Evolutionary conservation across 768 basidiomycete species (phyloP).

Genomic region (Trametes villosa): DNA sequence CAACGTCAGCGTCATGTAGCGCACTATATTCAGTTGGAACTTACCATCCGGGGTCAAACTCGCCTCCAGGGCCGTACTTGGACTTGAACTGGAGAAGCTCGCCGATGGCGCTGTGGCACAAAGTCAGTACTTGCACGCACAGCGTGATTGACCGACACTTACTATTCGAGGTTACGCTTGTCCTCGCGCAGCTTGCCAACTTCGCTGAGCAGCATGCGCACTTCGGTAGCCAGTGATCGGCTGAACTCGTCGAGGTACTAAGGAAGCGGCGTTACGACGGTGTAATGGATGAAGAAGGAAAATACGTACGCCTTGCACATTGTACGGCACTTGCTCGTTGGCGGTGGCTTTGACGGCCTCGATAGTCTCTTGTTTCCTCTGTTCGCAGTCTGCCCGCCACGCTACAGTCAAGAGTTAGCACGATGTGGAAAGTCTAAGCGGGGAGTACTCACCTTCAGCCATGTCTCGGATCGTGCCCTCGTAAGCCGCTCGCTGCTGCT

Average conservation of each 20-base stretch:
- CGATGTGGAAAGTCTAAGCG: not conserved
- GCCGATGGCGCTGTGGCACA: slow-evolving; percentile 68
- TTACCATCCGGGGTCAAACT: slow-evolving; percentile 84
- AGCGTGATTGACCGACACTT: slow-evolving; percentile 37
- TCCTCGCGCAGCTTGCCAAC: slow-evolving; percentile 85
- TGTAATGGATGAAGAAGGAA: not conserved
- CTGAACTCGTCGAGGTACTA: slow-evolving; percentile 90
- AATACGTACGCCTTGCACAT: slow-evolving; percentile 73
- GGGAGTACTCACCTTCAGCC: slow-evolving; percentile 24
- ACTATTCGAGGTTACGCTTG: slow-evolving; percentile 78
- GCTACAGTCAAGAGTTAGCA: slow-evolving; percentile 40
- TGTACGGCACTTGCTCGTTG: slow-evolving; percentile 78
- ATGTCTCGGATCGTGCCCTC: slow-evolving; percentile 26
- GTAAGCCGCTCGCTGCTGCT: slow-evolving; percentile 17
- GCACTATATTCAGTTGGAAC: slow-evolving; percentile 9
- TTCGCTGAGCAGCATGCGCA: slow-evolving; percentile 80
- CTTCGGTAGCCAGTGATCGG: slow-evolving; percentile 80
- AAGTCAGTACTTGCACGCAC: not conserved
- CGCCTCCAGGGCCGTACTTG: slow-evolving; percentile 83
- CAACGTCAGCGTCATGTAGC: not conserved
- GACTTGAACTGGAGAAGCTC: slow-evolving; percentile 69
- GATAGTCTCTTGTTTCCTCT: slow-evolving; percentile 61
- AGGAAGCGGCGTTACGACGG: slow-evolving; percentile 4
- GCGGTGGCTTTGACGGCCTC: slow-evolving; percentile 72
- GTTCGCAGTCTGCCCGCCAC: slow-evolving; percentile 63